These are phyloP conservation scores for Alopecurus myosuroides DNA, from an alignment of 176 grass and related monocot species.

Conservation along the genomic window DNA sequence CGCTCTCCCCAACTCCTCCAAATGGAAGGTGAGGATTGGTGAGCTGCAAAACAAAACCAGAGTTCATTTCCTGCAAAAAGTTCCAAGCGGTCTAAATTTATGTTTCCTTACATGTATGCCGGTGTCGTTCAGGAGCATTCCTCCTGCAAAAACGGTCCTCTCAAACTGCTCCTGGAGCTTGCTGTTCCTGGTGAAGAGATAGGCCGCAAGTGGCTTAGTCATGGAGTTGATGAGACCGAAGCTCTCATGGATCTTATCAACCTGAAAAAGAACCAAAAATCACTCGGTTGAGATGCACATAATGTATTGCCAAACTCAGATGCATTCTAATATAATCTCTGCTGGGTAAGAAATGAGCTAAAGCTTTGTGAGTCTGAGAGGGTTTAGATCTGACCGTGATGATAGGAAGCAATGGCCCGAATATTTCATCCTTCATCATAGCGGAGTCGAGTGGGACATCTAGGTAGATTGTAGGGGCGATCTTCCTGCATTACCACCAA, in stretches of 20 bases:
- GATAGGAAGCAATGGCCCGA: slow-evolving; percentile 75
- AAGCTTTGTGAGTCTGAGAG: neutral
- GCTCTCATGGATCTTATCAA: slow-evolving; percentile 71
- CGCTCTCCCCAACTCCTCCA: slow-evolving; percentile 79
- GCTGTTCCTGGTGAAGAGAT: slow-evolving; percentile 72
- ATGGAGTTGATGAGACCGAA: slow-evolving; percentile 64
- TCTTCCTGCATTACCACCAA: slow-evolving; percentile 37
- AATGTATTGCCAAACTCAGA: neutral
- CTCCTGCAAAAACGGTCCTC: slow-evolving; percentile 52
- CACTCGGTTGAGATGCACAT: neutral
- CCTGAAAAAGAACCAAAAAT: slow-evolving; percentile 14
- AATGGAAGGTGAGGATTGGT: slow-evolving; percentile 62
- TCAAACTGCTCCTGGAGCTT: slow-evolving; percentile 55
- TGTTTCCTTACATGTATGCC: slow-evolving; percentile 50
- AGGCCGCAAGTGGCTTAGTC: slow-evolving; percentile 76
- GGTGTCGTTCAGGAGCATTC: slow-evolving; percentile 62
- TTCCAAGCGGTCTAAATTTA: neutral
- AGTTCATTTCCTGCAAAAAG: neutral
- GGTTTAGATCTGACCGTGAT: slow-evolving; percentile 43
- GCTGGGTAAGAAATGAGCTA: neutral
- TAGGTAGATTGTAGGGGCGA: slow-evolving; percentile 60
- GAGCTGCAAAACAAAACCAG: slow-evolving; percentile 35
- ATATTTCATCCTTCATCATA: slow-evolving; percentile 88
- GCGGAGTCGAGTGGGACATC: slow-evolving; percentile 51
- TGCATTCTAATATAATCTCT: neutral